A percentile compares a stretch with the other conserved stretches of the same genome.
phyloP scores from a whole-genome alignment of 495 filamentous ascomycete genomes.

The Echria macrotheca region DNA sequence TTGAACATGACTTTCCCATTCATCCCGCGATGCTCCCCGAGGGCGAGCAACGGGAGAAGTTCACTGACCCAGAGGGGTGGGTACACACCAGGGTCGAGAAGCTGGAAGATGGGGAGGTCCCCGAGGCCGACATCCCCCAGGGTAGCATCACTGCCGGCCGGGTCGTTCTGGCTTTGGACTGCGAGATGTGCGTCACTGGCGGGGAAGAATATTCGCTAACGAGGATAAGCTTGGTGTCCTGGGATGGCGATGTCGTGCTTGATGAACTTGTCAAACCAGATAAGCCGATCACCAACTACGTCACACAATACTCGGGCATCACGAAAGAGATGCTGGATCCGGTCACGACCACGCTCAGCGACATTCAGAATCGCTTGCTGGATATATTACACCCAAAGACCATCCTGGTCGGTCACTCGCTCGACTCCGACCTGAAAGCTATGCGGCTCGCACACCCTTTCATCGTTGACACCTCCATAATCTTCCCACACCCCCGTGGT shows the following conservation, averaged over 20 bases:
- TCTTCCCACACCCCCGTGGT: constrained; percentile 61
- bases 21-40: constrained; percentile 64
- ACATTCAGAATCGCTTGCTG: constrained; percentile 76
- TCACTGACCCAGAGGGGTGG: constrained; percentile 64
- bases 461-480: constrained; percentile 80
- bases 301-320: constrained; percentile 87
- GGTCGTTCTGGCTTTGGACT: constrained; percentile 80
- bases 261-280: constrained; percentile 90
- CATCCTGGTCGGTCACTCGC: constrained; percentile 84
- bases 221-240: constrained; percentile 76
- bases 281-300: constrained; percentile 78
- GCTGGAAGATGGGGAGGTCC: constrained; percentile 60
- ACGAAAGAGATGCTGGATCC: constrained; percentile 73
- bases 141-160: constrained; percentile 81
- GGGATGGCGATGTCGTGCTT: constrained; percentile 76
- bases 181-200: constrained; percentile 91
- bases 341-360: constrained; percentile 74
- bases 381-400: constrained; percentile 66
- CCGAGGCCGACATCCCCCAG: constrained; percentile 63
- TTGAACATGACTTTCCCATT: constrained; percentile 71
- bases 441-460: constrained; percentile 84
- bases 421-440: constrained; percentile 82
- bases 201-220: constrained; percentile 72
- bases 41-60: constrained; percentile 38
- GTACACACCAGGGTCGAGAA: constrained; percentile 66